These are phyloP conservation scores for Stereum hirsutum DNA, from an alignment of 1,284 basidiomycete species.

Conservation along the genomic window DNA sequence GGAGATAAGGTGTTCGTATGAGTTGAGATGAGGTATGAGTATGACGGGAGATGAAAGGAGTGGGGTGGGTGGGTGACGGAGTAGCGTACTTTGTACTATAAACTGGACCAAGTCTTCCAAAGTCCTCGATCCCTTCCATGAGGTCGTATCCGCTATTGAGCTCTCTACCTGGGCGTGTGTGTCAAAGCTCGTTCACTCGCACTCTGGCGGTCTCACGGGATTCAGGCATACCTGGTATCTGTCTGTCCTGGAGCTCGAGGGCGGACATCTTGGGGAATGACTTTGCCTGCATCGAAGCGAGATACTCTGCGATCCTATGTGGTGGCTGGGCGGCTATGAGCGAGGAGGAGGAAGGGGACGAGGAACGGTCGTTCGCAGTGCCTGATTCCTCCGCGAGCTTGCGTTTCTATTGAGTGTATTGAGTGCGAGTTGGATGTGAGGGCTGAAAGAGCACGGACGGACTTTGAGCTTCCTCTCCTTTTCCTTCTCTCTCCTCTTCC, in stretches of 20 bases:
- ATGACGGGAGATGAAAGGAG: background rate
- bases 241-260: conserved; percentile 65
- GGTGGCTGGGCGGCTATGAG: conserved; percentile 52
- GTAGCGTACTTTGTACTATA: conserved; percentile 51
- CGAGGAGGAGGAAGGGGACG: too few species aligned
- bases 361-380: conserved; percentile 34
- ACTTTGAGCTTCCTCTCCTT: conserved; percentile 63
- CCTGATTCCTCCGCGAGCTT: conserved; percentile 42
- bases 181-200: conserved; percentile 23
- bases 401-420: conserved; percentile 37
- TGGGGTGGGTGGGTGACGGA: background rate
- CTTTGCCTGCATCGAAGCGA: conserved; percentile 54
- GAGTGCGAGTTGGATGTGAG: conserved; percentile 1
- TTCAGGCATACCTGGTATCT: conserved; percentile 53
- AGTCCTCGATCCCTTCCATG: conserved; percentile 60
- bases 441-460: background rate
- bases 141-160: conserved; percentile 63
- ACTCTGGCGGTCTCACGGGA: too few species aligned
- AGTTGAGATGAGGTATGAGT: background rate
- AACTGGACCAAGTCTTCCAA: conserved; percentile 64
- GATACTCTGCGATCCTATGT: conserved; percentile 44
- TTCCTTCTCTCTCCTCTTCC: conserved; percentile 63
- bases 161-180: conserved; percentile 51
- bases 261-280: conserved; percentile 53
- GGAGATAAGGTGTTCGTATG: background rate